Conservation (phyloP, 2,329 filamentous ascomycete species). For the Raffaelea albimanens region DNA sequence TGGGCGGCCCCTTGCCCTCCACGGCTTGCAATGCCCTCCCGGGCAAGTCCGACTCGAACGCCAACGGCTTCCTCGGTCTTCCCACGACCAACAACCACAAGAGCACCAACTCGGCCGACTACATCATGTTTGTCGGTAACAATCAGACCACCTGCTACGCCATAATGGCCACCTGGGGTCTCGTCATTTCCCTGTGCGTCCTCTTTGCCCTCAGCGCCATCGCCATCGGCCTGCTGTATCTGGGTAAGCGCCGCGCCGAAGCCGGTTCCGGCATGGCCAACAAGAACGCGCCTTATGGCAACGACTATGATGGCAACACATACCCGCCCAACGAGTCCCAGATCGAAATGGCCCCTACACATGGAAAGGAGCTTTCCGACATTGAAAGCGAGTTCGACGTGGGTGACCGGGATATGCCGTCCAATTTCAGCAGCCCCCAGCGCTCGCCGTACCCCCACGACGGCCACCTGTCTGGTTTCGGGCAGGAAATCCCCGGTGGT, state of each 20-base stretch:
- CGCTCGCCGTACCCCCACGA: no score
- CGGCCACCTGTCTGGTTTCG: no score
- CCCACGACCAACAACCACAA: slow-evolving; percentile 22
- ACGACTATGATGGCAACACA: slow-evolving; percentile 16
- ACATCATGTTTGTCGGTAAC: slow-evolving; percentile 39
- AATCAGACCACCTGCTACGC: slow-evolving; percentile 63
- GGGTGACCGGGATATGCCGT: neutral
- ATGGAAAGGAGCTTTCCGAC: slow-evolving; percentile 1
- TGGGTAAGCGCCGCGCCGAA: slow-evolving; percentile 34
- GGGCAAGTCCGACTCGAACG: slow-evolving; percentile 26
- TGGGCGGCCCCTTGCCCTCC: slow-evolving; percentile 73
- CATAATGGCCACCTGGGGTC: slow-evolving; percentile 80
- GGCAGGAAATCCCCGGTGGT: no score
- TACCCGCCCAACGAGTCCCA: slow-evolving; percentile 5
- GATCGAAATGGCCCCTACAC: slow-evolving; percentile 7
- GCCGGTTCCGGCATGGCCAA: slow-evolving; percentile 19
- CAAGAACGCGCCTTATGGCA: no score
- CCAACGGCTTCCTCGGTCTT: slow-evolving; percentile 33
- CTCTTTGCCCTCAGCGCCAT: slow-evolving; percentile 57
- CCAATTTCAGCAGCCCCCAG: no score
- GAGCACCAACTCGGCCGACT: slow-evolving; percentile 21
- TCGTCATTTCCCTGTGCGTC: slow-evolving; percentile 69
- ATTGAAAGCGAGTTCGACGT: neutral
- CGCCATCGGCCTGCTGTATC: slow-evolving; percentile 52
- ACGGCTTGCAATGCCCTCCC: slow-evolving; percentile 57